These are phyloP conservation scores for Penicillium thymicola DNA, from an alignment of 2,329 filamentous ascomycete genomes.

Conservation along the genomic window DNA sequence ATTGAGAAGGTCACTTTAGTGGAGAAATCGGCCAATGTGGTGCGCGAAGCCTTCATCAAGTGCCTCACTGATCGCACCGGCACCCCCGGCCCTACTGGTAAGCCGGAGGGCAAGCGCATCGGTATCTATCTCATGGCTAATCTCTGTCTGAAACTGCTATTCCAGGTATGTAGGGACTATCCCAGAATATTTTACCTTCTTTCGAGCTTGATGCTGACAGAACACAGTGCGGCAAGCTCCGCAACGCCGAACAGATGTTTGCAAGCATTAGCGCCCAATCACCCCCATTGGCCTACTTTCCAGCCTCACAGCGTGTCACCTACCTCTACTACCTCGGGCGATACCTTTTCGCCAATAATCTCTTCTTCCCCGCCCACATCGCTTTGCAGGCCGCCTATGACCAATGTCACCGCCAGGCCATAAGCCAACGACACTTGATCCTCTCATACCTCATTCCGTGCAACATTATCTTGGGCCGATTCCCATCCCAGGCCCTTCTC, in stretches of 20 bases:
- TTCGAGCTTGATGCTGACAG: not conserved
- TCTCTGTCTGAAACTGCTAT: constrained; percentile 80
- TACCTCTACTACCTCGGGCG: constrained; percentile 93
- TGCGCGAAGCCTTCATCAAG: constrained; percentile 86
- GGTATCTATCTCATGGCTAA: constrained; percentile 93
- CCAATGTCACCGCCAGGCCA: constrained; percentile 60
- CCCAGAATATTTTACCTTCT: not conserved
- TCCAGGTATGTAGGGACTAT: constrained; percentile 59
- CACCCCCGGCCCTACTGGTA: constrained; percentile 56
- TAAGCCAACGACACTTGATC: constrained; percentile 71
- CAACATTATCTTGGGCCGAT: constrained; percentile 80
- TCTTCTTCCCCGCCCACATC: constrained; percentile 72
- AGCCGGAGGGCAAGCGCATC: constrained; percentile 77
- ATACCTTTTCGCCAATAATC: constrained; percentile 80
- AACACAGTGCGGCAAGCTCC: constrained; percentile 70
- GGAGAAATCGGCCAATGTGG: constrained; percentile 81
- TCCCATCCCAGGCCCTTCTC: constrained; percentile 67
- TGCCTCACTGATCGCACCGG: constrained; percentile 78
- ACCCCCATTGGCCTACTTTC: constrained; percentile 76
- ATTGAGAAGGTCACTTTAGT: constrained; percentile 74
- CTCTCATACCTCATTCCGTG: constrained; percentile 78
- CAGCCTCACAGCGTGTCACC: constrained; percentile 80
- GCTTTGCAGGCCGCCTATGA: constrained; percentile 77
- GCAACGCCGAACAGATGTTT: constrained; percentile 83
- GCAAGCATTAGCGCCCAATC: constrained; percentile 81